These are phyloP conservation scores for Vaucheria bursata DNA, from an alignment of 352 stramenopile species.

Conservation along the genomic window DNA sequence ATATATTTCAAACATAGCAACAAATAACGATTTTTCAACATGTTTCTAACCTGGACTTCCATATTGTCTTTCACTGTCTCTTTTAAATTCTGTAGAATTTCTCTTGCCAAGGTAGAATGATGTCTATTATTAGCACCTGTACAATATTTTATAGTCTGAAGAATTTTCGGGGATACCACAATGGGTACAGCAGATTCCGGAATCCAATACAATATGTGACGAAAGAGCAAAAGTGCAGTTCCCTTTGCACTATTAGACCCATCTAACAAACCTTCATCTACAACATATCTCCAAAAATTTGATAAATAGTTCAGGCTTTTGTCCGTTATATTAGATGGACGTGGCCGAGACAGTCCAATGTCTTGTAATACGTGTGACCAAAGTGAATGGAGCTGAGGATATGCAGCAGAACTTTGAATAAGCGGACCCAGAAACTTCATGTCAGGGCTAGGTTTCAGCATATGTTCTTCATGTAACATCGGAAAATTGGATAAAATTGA, in stretches of 20 bases:
- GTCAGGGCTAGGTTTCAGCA: not conserved
- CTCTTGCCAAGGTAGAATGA: not conserved
- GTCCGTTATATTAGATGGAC: constrained; percentile 11
- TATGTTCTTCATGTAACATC: not conserved
- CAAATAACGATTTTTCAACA: too few species aligned
- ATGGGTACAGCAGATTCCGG: constrained; percentile 28
- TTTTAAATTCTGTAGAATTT: not conserved
- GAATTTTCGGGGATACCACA: constrained; percentile 21
- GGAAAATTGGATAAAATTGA: too few species aligned
- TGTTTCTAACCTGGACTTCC: constrained; percentile 6
- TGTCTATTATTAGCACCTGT: not conserved
- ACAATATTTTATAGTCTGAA: constrained; percentile 32
- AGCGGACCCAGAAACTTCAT: constrained; percentile 10
- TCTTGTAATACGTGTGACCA: constrained; percentile 38
- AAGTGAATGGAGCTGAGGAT: constrained; percentile 39
- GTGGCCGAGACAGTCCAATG: constrained; percentile 20
- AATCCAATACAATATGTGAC: constrained; percentile 23
- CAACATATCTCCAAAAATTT: constrained; percentile 32
- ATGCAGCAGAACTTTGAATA: constrained; percentile 19
- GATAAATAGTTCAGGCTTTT: constrained; percentile 25
- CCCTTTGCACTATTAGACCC: constrained; percentile 32
- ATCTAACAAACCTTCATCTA: constrained; percentile 18
- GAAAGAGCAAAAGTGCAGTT: constrained; percentile 30
- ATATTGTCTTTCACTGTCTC: not conserved
- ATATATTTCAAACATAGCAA: too few species aligned